phyloP scores from a whole-genome alignment of 805 yeast genomes.

The Spencermartinsiella europaea region DNA sequence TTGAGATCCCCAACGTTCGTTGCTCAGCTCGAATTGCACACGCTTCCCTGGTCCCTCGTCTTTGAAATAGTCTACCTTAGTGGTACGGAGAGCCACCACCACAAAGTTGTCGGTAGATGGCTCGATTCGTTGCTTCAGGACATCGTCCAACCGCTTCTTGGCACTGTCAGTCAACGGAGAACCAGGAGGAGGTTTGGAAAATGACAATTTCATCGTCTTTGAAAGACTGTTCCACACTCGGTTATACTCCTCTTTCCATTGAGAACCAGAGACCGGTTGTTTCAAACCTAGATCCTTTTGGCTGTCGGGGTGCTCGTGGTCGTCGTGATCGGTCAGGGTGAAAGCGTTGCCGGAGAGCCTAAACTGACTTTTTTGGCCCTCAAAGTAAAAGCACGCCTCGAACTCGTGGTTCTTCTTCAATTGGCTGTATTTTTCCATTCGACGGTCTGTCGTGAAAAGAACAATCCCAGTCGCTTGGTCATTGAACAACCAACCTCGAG shows the following conservation, averaged over 20 bases:
- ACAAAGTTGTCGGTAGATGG: constrained; percentile 65
- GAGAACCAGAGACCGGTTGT: constrained; percentile 45
- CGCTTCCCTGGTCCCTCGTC: constrained; percentile 49
- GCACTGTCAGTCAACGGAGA: constrained; percentile 50
- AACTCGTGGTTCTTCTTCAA: constrained; percentile 44
- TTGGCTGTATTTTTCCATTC: constrained; percentile 60
- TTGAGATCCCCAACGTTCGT: constrained; percentile 65
- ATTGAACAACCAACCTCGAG: constrained; percentile 69
- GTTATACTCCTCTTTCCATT: constrained; percentile 61
- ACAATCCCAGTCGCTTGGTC: constrained; percentile 63
- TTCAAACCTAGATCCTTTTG: constrained; percentile 5
- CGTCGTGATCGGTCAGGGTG: constrained; percentile 32
- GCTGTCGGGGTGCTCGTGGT: constrained; percentile 3
- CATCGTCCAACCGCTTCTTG: constrained; percentile 57
- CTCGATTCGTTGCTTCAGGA: constrained; percentile 70
- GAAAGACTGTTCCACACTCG: constrained; percentile 63
- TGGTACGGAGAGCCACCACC: constrained; percentile 62
- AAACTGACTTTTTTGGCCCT: constrained; percentile 57
- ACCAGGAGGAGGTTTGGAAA: constrained; percentile 73
- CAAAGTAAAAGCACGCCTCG: constrained; percentile 76
- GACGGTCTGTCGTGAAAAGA: constrained; percentile 64
- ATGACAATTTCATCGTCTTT: constrained; percentile 54
- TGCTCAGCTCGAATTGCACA: constrained; percentile 45
- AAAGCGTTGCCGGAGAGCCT: constrained; percentile 66
- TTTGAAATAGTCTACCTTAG: constrained; percentile 64